These are phyloP conservation scores for Cladosporium oxysporum DNA, from an alignment of 2,329 filamentous ascomycete species.

Conservation along the genomic window DNA sequence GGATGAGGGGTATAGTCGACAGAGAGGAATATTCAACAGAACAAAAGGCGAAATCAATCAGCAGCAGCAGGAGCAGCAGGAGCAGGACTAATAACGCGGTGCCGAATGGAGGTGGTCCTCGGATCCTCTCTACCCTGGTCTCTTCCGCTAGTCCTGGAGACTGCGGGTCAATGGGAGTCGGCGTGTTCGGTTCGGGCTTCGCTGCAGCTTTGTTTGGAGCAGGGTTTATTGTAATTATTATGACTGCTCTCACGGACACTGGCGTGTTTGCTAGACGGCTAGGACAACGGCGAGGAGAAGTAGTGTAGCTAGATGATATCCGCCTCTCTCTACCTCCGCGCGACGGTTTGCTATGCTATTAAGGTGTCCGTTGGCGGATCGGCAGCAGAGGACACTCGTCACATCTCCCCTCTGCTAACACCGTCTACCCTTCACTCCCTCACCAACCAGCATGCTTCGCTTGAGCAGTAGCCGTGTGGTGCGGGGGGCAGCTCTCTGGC, in stretches of 20 bases:
- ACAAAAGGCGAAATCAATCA: constrained; percentile 5
- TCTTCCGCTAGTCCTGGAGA: constrained; percentile 19
- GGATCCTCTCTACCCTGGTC: constrained; percentile 18
- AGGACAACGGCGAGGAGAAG: neutral
- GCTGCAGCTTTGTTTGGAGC: neutral
- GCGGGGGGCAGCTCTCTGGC: constrained; percentile 16
- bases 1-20: neutral
- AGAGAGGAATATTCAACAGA: neutral
- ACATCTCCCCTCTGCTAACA: neutral
- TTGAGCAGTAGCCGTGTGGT: constrained; percentile 2
- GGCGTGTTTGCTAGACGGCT: neutral
- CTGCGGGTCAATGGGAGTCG: constrained; percentile 19
- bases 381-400: neutral
- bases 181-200: constrained; percentile 7
- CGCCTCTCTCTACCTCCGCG: neutral
- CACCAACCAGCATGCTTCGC: constrained; percentile 4
- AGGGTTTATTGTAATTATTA: no score
- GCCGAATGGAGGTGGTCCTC: constrained; percentile 13
- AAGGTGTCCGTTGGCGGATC: constrained; percentile 7
- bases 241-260: neutral
- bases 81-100: constrained; percentile 16
- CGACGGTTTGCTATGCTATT: neutral
- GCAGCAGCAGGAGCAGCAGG: neutral
- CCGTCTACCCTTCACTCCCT: neutral
- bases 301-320: neutral